phyloP scores from a whole-genome alignment of 2,329 filamentous ascomycete genomes.

The Colletotrichum higginsianum region DNA sequence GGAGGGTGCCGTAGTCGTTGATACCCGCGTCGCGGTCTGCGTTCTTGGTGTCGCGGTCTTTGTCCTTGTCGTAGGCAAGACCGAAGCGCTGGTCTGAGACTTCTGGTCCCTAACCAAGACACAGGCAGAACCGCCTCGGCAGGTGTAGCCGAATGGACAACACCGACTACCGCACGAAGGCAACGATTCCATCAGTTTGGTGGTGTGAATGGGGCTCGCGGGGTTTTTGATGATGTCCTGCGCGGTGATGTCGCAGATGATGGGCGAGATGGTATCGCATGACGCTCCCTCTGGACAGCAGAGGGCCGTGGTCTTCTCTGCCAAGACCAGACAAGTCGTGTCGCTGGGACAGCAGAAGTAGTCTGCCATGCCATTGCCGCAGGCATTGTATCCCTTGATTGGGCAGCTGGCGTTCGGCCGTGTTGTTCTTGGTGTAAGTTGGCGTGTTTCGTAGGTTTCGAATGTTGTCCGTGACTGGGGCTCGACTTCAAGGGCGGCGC shows the following conservation, averaged over 20 bases:
- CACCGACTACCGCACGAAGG: constrained; percentile 73
- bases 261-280: constrained; percentile 73
- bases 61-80: constrained; percentile 10
- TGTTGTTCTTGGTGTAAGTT: constrained; percentile 9
- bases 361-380: constrained; percentile 62
- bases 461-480: constrained; percentile 2
- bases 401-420: constrained; percentile 34
- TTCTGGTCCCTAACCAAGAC: constrained; percentile 65
- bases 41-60: constrained; percentile 1
- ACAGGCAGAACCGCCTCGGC: constrained; percentile 63
- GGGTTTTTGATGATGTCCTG: constrained; percentile 73
- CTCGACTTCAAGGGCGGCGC: constrained; percentile 8
- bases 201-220: constrained; percentile 75
- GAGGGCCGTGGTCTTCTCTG: constrained; percentile 74
- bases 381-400: constrained; percentile 27
- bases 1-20: not conserved
- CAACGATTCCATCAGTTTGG: constrained; percentile 70
- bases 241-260: constrained; percentile 73
- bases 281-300: constrained; percentile 75
- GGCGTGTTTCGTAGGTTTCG: not conserved
- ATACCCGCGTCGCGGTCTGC: not conserved
- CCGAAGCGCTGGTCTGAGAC: constrained; percentile 8
- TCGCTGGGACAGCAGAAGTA: constrained; percentile 76
- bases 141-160: constrained; percentile 82
- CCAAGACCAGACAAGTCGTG: constrained; percentile 72